These are phyloP conservation scores for Candolleomyces efflorescens DNA, from an alignment of 768 basidiomycete genomes.

Conservation along the genomic window DNA sequence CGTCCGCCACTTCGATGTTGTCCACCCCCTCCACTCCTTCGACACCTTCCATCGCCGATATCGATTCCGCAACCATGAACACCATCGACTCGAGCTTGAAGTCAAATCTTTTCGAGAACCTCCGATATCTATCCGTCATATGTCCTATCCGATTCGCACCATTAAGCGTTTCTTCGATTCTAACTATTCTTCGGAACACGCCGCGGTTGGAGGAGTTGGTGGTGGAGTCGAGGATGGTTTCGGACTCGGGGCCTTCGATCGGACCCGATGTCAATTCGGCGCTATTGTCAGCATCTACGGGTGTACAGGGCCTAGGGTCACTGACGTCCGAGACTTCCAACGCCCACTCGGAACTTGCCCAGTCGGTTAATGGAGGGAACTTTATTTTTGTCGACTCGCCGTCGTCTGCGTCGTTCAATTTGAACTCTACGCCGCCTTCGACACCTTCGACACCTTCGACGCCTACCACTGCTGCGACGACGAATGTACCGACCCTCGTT, in stretches of 20 bases:
- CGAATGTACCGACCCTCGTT: slow-evolving; percentile 9
- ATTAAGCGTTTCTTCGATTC: slow-evolving; percentile 14
- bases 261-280: no score
- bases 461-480: background rate
- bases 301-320: no score
- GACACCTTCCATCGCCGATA: no score
- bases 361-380: no score
- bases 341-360: no score
- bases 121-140: slow-evolving; percentile 17
- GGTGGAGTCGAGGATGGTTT: slow-evolving; percentile 20
- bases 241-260: background rate
- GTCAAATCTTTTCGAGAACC: slow-evolving; percentile 6
- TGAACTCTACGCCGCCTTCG: no score
- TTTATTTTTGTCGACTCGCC: background rate
- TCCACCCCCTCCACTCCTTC: no score
- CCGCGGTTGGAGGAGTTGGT: slow-evolving; percentile 14
- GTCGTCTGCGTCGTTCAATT: no score
- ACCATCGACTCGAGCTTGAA: no score
- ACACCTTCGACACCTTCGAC: background rate
- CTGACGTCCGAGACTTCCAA: no score
- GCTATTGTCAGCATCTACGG: no score
- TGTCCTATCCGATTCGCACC: slow-evolving; percentile 22
- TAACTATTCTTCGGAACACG: slow-evolving; percentile 14
- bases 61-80: no score
- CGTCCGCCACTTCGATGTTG: background rate